These are phyloP conservation scores for Xylariaceae sp. DNA, from an alignment of 2,329 filamentous ascomycete species.

Conservation along the genomic window DNA sequence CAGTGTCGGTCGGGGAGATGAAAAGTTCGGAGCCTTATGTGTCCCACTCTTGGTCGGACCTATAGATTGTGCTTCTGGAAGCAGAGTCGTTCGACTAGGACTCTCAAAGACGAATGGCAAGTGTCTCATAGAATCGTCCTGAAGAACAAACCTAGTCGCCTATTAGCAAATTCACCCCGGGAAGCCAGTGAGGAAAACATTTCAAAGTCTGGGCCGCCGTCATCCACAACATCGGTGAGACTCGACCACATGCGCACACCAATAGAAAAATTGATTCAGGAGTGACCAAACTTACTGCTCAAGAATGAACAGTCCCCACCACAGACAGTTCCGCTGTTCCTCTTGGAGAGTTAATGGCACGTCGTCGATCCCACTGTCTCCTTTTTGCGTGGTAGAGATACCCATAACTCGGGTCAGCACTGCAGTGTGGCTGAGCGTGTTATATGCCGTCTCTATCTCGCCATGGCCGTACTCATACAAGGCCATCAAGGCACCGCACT, in stretches of 20 bases:
- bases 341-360: slow-evolving; percentile 14
- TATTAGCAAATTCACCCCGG: slow-evolving; percentile 8
- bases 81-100: slow-evolving; percentile 26
- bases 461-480: slow-evolving; percentile 43
- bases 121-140: slow-evolving; percentile 27
- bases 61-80: slow-evolving; percentile 28
- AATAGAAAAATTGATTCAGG: neutral
- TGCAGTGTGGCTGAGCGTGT: slow-evolving; percentile 39
- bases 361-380: slow-evolving; percentile 27
- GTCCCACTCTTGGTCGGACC: slow-evolving; percentile 7
- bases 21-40: slow-evolving; percentile 1
- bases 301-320: slow-evolving; percentile 41
- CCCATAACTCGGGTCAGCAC: slow-evolving; percentile 34
- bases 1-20: slow-evolving; percentile 12
- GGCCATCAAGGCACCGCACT: slow-evolving; percentile 38
- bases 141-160: slow-evolving; percentile 28
- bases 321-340: slow-evolving; percentile 37
- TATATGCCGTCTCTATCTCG: slow-evolving; percentile 37
- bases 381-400: slow-evolving; percentile 34
- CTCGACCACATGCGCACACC: neutral
- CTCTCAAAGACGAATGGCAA: slow-evolving; percentile 32
- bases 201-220: neutral
- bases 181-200: neutral
- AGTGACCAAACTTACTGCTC: slow-evolving; percentile 34
- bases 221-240: neutral